Evolutionary conservation across 257 asterid species (phyloP).

Genomic region (Phtheirospermum japonicum): DNA sequence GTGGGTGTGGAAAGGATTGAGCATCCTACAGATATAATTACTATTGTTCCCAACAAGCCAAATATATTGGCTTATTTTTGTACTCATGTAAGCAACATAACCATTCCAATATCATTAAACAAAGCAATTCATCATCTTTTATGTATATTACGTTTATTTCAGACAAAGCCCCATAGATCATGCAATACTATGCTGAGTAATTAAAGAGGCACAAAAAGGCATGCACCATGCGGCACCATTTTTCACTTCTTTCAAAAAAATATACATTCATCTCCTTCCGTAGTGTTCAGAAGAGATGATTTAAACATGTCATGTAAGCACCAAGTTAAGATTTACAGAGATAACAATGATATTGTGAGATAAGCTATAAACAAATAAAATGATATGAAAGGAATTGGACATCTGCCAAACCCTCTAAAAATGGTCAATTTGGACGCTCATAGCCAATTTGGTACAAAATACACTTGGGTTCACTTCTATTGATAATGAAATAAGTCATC

Average conservation of each 20-base stretch:
- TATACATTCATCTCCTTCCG: background rate
- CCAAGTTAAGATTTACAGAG: background rate
- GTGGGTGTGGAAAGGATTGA: background rate
- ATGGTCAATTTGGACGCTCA: background rate
- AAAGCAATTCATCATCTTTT: background rate
- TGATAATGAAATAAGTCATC: background rate
- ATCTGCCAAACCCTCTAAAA: background rate
- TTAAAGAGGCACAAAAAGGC: too few species aligned
- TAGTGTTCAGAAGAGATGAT: background rate
- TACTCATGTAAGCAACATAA: background rate
- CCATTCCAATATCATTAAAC: background rate
- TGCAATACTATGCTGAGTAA: background rate
- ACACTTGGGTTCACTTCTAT: background rate
- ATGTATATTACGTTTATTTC: background rate
- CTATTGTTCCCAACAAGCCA: background rate
- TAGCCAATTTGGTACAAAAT: background rate
- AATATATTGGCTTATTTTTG: background rate
- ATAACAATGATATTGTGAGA: background rate
- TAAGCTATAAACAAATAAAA: background rate
- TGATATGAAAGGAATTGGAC: too few species aligned
- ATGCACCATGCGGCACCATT: background rate
- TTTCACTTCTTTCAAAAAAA: background rate
- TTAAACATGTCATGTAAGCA: background rate
- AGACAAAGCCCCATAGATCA: background rate
- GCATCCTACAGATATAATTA: too few species aligned